These are phyloP conservation scores for Botrytis galanthina DNA, from an alignment of 2,329 filamentous ascomycete species.

Conservation along the genomic window DNA sequence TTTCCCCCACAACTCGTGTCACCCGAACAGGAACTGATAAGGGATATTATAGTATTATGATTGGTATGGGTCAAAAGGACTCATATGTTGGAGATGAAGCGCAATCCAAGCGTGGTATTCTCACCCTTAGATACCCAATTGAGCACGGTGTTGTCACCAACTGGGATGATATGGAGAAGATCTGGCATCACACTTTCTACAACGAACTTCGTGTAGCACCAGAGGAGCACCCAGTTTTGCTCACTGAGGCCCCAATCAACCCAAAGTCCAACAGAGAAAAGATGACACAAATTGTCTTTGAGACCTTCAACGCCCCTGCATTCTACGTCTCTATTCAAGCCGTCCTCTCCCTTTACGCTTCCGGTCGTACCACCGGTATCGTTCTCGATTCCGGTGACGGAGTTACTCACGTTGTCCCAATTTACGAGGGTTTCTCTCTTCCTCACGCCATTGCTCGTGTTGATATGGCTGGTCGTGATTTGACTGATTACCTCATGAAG, in stretches of 20 bases:
- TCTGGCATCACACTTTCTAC: slow-evolving; percentile 99
- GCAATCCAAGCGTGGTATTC: slow-evolving; percentile 99
- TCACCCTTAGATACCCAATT: slow-evolving; percentile 98
- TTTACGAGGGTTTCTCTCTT: slow-evolving; percentile 99
- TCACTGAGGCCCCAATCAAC: slow-evolving; percentile 99
- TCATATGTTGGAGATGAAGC: slow-evolving; percentile 99
- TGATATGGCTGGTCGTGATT: slow-evolving; percentile 99
- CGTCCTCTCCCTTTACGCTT: slow-evolving; percentile 98
- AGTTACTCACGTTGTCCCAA: slow-evolving; percentile 99
- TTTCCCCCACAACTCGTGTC: slow-evolving; percentile 25
- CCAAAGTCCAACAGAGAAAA: slow-evolving; percentile 99
- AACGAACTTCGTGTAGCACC: slow-evolving; percentile 99
- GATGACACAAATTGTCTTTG: slow-evolving; percentile 99
- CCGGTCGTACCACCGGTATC: slow-evolving; percentile 99
- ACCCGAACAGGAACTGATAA: slow-evolving; percentile 35
- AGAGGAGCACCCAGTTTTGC: slow-evolving; percentile 98
- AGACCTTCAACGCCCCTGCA: slow-evolving; percentile 99
- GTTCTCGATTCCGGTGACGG: slow-evolving; percentile 99
- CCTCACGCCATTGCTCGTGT: slow-evolving; percentile 99
- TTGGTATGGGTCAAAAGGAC: slow-evolving; percentile 99
- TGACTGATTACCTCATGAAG: slow-evolving; percentile 99
- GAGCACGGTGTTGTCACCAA: slow-evolving; percentile 99
- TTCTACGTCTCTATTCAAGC: slow-evolving; percentile 99
- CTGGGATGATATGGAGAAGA: slow-evolving; percentile 99
- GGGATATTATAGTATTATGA: slow-evolving; percentile 80